Percentiles rank a stretch among this genome's conserved stretches.
These are phyloP conservation scores for Aspergillus sclerotioniger DNA, from an alignment of 495 filamentous ascomycete genomes.

Conservation along the genomic window DNA sequence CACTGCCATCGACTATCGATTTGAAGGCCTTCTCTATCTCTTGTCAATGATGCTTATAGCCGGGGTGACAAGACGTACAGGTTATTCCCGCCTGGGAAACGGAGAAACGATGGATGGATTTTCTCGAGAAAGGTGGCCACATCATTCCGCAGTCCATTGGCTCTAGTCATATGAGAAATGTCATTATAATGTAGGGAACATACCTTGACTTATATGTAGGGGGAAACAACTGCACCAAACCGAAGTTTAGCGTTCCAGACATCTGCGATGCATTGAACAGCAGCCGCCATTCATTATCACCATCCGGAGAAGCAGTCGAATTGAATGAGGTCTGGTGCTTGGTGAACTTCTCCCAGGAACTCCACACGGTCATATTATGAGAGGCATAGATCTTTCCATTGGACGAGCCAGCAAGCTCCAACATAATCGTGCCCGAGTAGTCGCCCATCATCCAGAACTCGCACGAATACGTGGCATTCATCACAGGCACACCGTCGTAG, in stretches of 20 bases:
- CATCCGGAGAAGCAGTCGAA: constrained; percentile 50
- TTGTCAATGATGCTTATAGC: background rate
- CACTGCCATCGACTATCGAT: constrained; percentile 58
- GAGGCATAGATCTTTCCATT: constrained; percentile 35
- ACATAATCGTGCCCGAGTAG: constrained; percentile 27
- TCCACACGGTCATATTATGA: constrained; percentile 35
- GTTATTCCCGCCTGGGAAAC: constrained; percentile 69
- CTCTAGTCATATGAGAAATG: constrained; percentile 22
- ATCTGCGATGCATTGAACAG: constrained; percentile 53
- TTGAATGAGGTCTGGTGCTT: constrained; percentile 35
- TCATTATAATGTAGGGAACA: background rate
- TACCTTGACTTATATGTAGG: constrained; percentile 50
- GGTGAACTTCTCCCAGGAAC: constrained; percentile 26
- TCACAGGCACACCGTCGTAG: constrained; percentile 60
- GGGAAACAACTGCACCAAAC: constrained; percentile 64
- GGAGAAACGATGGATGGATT: constrained; percentile 56
- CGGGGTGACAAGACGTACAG: constrained; percentile 22
- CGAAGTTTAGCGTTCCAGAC: constrained; percentile 55
- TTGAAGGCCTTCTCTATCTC: constrained; percentile 27
- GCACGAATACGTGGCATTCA: constrained; percentile 44
- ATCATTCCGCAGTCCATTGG: constrained; percentile 62
- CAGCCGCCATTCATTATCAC: constrained; percentile 64
- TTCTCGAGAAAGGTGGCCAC: constrained; percentile 54
- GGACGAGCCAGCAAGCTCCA: constrained; percentile 34
- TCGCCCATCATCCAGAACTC: constrained; percentile 57